Base-by-base conservation (phyloP, 176 grass and related monocot species). In the Eragrostis nindensis region DNA sequence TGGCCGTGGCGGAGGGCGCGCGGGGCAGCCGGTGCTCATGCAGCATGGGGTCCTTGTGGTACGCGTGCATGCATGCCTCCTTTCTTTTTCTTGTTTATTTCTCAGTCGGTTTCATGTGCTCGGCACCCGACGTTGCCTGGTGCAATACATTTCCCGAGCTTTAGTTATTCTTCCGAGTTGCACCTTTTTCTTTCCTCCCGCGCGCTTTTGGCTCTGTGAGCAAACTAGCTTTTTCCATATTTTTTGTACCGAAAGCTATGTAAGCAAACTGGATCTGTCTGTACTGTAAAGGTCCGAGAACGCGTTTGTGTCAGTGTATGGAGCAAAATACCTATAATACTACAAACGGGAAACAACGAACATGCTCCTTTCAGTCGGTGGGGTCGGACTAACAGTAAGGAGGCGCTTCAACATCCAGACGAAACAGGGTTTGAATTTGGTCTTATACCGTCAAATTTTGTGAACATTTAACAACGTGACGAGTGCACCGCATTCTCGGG, bases 41-140 rank as follows among this genome's bases (percentile, higher is more conserved):
- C 94, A 97, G 61, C 94, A 97, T 16, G 94, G 94, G 0, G 83
- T 97, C 38, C 86, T 97, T 26, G 83, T 89, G 91, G 94, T 97
- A 93, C 32, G 78, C 45, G 5, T 3, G 22, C 46, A 12, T 9
- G 66, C 77, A 81, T 62, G 73, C n/a, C 43, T 17, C 70, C 64
- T 63, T 54, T 21, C 52, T 2, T 62, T 48, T 54, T 62, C 73
- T 36, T 15, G 41, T 6, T 10, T 50, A 4, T 22, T 30, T 62
- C 3, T 22, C 59, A 15, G 2, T 38, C 29, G 8, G 22, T 45
- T 55, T 61, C 54, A 83, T 83, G 66, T 78, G 78, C 71, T 22
- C 2, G 18, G 79, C 79, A 54, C 36, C 36, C 19, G 13, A 18
- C 8, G 39, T 11, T 41, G 32, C n/a, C 52, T n/a, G 15, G 41